phyloP scores from a whole-genome alignment of 345 rosid genomes.

The Brassica cretica region DNA sequence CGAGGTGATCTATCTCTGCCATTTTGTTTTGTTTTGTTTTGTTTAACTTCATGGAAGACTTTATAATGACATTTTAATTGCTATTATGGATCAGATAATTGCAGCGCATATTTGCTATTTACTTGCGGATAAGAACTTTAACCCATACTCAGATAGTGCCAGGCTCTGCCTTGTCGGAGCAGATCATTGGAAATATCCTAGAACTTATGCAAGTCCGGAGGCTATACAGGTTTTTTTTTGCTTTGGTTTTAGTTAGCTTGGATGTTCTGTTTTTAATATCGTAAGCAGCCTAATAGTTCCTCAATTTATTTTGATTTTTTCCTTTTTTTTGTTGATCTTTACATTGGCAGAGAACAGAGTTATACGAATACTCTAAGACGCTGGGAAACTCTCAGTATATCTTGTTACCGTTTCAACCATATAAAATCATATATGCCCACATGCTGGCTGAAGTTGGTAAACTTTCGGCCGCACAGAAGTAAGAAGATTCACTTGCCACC shows the following conservation, averaged over 20 bases:
- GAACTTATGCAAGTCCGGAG: conserved; percentile 70
- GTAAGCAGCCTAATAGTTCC: not conserved
- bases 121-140: conserved; percentile 68
- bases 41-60: conserved; percentile 8
- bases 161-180: conserved; percentile 80
- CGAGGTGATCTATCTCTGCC: conserved; percentile 56
- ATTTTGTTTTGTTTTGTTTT: conserved; percentile 10
- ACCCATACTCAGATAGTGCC: conserved; percentile 66
- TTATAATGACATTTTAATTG: conserved; percentile 34
- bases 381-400: conserved; percentile 93
- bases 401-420: conserved; percentile 90
- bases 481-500: conserved; percentile 42
- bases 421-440: conserved; percentile 87
- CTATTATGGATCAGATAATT: conserved; percentile 46
- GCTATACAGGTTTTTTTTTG: conserved; percentile 63
- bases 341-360: conserved; percentile 85
- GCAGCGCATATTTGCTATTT: conserved; percentile 81
- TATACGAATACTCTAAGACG: conserved; percentile 91
- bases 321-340: conserved; percentile 35
- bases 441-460: conserved; percentile 98
- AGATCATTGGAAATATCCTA: conserved; percentile 73
- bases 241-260: not conserved
- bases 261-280: conserved; percentile 15
- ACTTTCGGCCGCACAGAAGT: conserved; percentile 90
- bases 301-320: conserved; percentile 30